These are phyloP conservation scores for Furcasterigmium furcatum DNA, from an alignment of 2,329 filamentous ascomycete species.

Conservation along the genomic window DNA sequence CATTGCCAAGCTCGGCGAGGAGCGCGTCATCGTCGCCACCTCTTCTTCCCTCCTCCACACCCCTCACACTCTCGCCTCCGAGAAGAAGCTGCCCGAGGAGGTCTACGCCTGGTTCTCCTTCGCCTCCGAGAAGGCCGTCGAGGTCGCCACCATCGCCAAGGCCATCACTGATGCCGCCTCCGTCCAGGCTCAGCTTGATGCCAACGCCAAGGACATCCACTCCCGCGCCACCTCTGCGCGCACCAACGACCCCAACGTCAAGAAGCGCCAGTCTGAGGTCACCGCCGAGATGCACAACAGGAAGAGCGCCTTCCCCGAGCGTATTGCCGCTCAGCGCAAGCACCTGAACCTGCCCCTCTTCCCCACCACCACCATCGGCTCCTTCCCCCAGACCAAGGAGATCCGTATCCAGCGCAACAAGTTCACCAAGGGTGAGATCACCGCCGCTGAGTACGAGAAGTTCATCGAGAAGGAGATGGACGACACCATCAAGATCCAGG, in stretches of 20 bases:
- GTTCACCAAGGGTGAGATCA: constrained; percentile 98
- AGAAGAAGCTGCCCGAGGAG: constrained; percentile 90
- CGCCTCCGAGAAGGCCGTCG: constrained; percentile 87
- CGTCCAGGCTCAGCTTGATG: constrained; percentile 86
- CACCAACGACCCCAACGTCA: constrained; percentile 96
- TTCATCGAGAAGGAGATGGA: constrained; percentile 99
- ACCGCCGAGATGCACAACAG: constrained; percentile 84
- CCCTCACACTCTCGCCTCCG: constrained; percentile 93
- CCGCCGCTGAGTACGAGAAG: constrained; percentile 86
- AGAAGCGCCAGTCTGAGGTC: constrained; percentile 91
- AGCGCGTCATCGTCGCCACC: constrained; percentile 93
- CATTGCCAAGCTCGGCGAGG: constrained; percentile 92
- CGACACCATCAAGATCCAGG: constrained; percentile 92
- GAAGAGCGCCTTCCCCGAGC: constrained; percentile 80
- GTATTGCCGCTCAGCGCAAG: constrained; percentile 86
- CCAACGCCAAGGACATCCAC: constrained; percentile 92
- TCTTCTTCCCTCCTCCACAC: constrained; percentile 98
- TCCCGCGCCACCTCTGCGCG: constrained; percentile 87
- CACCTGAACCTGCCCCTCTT: constrained; percentile 93
- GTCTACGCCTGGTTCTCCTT: constrained; percentile 88
- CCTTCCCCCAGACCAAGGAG: constrained; percentile 99
- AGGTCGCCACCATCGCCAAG: constrained; percentile 93
- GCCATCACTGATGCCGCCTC: constrained; percentile 89
- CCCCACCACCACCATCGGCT: constrained; percentile 98
- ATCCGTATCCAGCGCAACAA: constrained; percentile 96